Percentiles rank a stretch among this genome's conserved stretches.
phyloP scores from a whole-genome alignment of 257 asterid species.

The Handroanthus guayacan region DNA sequence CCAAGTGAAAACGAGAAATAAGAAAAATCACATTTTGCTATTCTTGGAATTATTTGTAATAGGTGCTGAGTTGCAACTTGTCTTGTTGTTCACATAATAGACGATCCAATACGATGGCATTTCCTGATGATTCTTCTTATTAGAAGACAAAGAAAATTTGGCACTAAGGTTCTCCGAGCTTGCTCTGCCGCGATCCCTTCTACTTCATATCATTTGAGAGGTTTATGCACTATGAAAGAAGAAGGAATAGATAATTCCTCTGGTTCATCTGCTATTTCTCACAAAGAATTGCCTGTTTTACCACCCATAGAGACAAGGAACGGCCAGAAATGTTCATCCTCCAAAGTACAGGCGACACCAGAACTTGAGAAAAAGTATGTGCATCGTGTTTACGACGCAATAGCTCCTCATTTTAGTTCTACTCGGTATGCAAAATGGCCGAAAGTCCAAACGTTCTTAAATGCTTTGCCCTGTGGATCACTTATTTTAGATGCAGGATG shows the following conservation, averaged over 20 bases:
- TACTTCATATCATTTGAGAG: constrained; percentile 21
- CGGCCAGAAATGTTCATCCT: constrained; percentile 41
- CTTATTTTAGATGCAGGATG: constrained; percentile 93
- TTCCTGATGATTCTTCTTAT: constrained; percentile 54
- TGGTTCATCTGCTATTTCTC: constrained; percentile 34
- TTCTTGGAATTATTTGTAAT: not conserved
- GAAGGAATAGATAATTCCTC: constrained; percentile 34
- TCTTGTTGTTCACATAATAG: constrained; percentile 29
- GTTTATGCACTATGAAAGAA: constrained; percentile 64
- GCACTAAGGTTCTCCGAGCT: constrained; percentile 23
- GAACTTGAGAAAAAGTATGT: constrained; percentile 95
- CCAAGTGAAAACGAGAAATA: not conserved
- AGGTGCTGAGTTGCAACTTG: constrained; percentile 19
- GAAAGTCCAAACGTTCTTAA: constrained; percentile 81
- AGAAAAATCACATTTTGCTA: not conserved
- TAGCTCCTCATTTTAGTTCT: constrained; percentile 99
- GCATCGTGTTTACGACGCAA: constrained; percentile 94
- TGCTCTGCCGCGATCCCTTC: constrained; percentile 30
- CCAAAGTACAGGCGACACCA: constrained; percentile 74
- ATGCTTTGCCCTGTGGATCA: constrained; percentile 76
- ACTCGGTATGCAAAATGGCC: constrained; percentile 99
- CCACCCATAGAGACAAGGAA: constrained; percentile 51
- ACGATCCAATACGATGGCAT: constrained; percentile 39
- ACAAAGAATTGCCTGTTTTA: constrained; percentile 49
- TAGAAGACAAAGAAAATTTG: constrained; percentile 40